Percentiles rank a stretch among this genome's conserved stretches.
Conservation (phyloP, 345 rosid genomes). For the Salix suchowensis region DNA sequence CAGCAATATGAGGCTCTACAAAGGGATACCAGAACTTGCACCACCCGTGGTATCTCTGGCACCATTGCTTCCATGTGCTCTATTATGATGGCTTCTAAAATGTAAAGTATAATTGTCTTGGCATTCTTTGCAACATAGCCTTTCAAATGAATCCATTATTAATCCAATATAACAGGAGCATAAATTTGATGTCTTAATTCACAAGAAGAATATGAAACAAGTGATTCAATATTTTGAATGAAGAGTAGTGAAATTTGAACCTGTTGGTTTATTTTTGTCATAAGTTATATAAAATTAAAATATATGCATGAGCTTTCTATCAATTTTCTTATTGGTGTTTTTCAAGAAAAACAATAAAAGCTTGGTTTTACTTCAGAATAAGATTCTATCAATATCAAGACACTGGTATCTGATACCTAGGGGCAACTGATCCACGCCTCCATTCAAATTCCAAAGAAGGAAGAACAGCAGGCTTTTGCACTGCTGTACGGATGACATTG, state of each 20-base stretch:
- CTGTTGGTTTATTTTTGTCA: background rate
- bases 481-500: slow-evolving; percentile 64
- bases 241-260: background rate
- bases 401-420: slow-evolving; percentile 47
- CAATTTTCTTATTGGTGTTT: background rate
- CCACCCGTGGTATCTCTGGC: slow-evolving; percentile 72
- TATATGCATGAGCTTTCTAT: background rate
- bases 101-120: slow-evolving; percentile 64
- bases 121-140: slow-evolving; percentile 68
- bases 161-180: background rate
- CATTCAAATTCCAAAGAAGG: slow-evolving; percentile 77
- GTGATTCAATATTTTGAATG: background rate
- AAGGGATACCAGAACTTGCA: slow-evolving; percentile 62
- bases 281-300: background rate
- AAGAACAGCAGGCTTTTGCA: slow-evolving; percentile 65
- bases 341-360: background rate
- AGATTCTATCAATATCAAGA: slow-evolving; percentile 5
- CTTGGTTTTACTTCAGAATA: background rate
- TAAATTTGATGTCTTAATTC: background rate
- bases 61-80: slow-evolving; percentile 85
- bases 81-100: slow-evolving; percentile 60
- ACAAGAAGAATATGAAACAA: background rate
- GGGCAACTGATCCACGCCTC: slow-evolving; percentile 74
- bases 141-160: slow-evolving; percentile 35
- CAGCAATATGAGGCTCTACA: slow-evolving; percentile 60